phyloP scores from a whole-genome alignment of 2,329 filamentous ascomycete species.

The Fonsecaea monophora region DNA sequence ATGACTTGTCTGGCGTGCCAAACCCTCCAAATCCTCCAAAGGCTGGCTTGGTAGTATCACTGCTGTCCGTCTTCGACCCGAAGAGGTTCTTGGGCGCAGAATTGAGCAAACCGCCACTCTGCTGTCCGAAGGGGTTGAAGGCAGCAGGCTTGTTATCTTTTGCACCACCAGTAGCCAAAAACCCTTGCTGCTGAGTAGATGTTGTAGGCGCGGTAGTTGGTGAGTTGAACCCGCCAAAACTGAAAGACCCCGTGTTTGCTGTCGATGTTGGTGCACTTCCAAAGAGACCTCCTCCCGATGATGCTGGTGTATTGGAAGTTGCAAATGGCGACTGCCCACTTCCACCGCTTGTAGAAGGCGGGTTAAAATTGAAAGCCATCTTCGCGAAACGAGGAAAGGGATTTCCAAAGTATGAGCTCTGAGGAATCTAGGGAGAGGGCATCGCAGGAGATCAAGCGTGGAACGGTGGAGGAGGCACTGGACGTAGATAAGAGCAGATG shows the following conservation, averaged over 20 bases:
- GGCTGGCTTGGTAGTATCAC: conserved; percentile 21
- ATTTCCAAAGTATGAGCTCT: neutral
- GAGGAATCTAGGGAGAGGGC: conserved; percentile 20
- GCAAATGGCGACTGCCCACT: conserved; percentile 36
- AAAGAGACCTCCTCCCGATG: conserved; percentile 31
- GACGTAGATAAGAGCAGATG: neutral
- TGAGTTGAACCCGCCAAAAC: conserved; percentile 26
- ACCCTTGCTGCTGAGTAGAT: conserved; percentile 7
- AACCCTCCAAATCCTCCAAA: conserved; percentile 30
- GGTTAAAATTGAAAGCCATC: conserved; percentile 32
- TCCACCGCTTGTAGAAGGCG: conserved; percentile 25
- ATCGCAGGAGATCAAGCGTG: conserved; percentile 14
- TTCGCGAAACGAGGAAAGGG: conserved; percentile 39
- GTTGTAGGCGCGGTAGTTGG: conserved; percentile 4
- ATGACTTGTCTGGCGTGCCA: conserved; percentile 34
- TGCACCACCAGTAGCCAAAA: conserved; percentile 18
- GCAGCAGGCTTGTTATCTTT: conserved; percentile 28
- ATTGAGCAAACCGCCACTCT: conserved; percentile 9
- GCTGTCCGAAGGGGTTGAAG: conserved; percentile 34
- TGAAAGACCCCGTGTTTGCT: conserved; percentile 27
- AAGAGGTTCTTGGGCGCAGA: conserved; percentile 21
- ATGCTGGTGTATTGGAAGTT: conserved; percentile 27
- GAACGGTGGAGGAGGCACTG: neutral
- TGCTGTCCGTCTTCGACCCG: conserved; percentile 19
- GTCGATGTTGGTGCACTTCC: conserved; percentile 29